These are phyloP conservation scores for Tulasnella sp. DNA, from an alignment of 768 basidiomycete genomes.

Conservation along the genomic window DNA sequence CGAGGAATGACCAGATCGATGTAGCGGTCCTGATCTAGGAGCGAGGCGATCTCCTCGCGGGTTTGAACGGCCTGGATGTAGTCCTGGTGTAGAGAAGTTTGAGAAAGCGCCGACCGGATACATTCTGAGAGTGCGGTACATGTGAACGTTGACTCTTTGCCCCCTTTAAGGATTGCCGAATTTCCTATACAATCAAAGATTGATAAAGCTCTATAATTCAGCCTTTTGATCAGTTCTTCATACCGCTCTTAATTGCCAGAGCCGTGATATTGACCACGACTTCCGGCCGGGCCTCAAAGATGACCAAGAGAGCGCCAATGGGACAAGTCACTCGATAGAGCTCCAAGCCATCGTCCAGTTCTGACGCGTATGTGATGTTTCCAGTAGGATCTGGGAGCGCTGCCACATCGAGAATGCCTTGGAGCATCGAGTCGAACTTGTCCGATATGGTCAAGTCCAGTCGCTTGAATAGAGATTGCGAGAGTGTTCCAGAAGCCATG, in stretches of 20 bases:
- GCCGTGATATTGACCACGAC: constrained; percentile 96
- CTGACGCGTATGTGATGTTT: constrained; percentile 74
- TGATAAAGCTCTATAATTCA: not conserved
- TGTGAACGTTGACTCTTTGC: constrained; percentile 85
- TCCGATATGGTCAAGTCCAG: constrained; percentile 67
- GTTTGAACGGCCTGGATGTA: constrained; percentile 92
- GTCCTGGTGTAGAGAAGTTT: constrained; percentile 58
- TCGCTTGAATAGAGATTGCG: constrained; percentile 69
- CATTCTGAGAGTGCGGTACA: constrained; percentile 62
- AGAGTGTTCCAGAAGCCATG: constrained; percentile 76
- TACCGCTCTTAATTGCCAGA: constrained; percentile 92
- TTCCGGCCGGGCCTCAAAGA: constrained; percentile 95
- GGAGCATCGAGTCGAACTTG: constrained; percentile 92
- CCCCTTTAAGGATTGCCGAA: constrained; percentile 93
- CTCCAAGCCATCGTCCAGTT: constrained; percentile 76
- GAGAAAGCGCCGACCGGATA: constrained; percentile 64
- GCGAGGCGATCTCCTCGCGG: constrained; percentile 76
- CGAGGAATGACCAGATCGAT: constrained; percentile 96
- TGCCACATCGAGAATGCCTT: constrained; percentile 82
- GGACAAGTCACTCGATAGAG: constrained; percentile 92
- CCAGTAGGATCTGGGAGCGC: constrained; percentile 79
- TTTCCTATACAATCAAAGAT: constrained; percentile 48
- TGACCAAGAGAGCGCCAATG: constrained; percentile 89
- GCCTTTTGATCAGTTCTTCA: constrained; percentile 19
- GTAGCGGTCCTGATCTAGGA: constrained; percentile 78